Evolutionary conservation across 768 basidiomycete species (phyloP), one percentile per base, ranked within the genome.

Genomic region (Pleurotus tuber-regium): DNA sequence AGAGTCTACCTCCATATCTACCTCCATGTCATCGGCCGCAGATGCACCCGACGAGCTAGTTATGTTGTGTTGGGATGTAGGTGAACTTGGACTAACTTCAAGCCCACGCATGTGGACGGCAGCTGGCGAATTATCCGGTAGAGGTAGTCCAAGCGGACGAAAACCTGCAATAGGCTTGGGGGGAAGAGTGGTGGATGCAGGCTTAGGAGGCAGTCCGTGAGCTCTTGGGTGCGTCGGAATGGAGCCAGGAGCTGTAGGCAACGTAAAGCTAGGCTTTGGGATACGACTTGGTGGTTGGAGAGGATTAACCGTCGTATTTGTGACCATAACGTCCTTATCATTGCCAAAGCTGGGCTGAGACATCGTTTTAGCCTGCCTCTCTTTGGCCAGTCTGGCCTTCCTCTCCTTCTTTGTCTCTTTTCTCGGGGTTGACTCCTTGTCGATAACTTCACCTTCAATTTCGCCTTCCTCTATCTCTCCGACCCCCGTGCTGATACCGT

Each of bases 391-490:
- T 36, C 61, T 52, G 0, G 54, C 59, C 46, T 68, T 65, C 51
- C 55, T 66, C 60, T 65, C 59, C 54, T 61, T 67, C 61, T 65
- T 71, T 26, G 60, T 65, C 58, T 66, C 65, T 53, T 62, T 66
- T 54, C 60, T 64, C 3, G 40, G 18, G 11, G 56, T 57, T 21
- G 57, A 43, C 18, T 57, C 60, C 31, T 54, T 43, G 46, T 64
- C 67, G 19, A 51, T 66, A 26, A 57, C 66, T 46, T 74, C 74
- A 2, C 66, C 75, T 46, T 74, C 73, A 43, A 78, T 78, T 56
- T 78, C 77, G 2, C 75, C 77, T 54, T 78, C 75, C 55, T 77
- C 77, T 14, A 77, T 70, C 59, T 79, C 77, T 4, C 71, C 71
- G 4, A 72, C 73, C 18, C 40, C 39, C 25, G 52, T 54, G 8